These are phyloP conservation scores for Canna indica DNA, from an alignment of 176 grass and related monocot genomes.

Conservation along the genomic window DNA sequence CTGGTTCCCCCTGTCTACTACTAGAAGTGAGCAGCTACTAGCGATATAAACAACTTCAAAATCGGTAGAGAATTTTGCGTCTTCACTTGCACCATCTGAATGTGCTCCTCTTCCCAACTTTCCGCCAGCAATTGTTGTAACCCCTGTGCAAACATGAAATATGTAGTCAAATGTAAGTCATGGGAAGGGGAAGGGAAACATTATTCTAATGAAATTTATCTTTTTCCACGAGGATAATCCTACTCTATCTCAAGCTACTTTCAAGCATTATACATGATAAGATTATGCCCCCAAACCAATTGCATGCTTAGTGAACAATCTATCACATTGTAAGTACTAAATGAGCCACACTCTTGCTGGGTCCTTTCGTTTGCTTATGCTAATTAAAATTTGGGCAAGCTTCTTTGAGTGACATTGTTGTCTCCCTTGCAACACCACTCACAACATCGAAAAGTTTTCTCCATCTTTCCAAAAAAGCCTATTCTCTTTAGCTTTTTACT, in stretches of 20 bases:
- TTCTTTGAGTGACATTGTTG: no score
- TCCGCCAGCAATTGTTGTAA: conserved; percentile 92
- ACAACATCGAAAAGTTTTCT: not conserved
- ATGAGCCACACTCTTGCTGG: not conserved
- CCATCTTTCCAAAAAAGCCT: not conserved
- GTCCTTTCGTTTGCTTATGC: not conserved
- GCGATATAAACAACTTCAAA: conserved; percentile 78
- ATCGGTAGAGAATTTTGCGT: conserved; percentile 94
- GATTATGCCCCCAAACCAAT: not conserved
- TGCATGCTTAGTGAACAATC: not conserved
- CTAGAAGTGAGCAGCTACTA: conserved; percentile 82
- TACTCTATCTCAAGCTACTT: not conserved
- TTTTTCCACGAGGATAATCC: not conserved
- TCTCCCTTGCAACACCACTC: not conserved
- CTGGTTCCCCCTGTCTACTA: conserved; percentile 90
- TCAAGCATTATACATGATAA: not conserved
- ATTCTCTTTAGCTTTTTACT: not conserved
- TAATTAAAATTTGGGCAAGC: no score
- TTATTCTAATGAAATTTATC: not conserved
- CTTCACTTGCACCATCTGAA: conserved; percentile 69
- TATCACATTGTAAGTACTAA: not conserved
- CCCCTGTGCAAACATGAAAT: conserved; percentile 34
- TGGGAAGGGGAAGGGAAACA: not conserved
- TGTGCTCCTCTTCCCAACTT: conserved; percentile 73
- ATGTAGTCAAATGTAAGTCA: not conserved